Percentiles rank a stretch among this genome's conserved stretches.
Evolutionary conservation across 1,284 basidiomycete species (phyloP).

Genomic region (Irpex sp.): DNA sequence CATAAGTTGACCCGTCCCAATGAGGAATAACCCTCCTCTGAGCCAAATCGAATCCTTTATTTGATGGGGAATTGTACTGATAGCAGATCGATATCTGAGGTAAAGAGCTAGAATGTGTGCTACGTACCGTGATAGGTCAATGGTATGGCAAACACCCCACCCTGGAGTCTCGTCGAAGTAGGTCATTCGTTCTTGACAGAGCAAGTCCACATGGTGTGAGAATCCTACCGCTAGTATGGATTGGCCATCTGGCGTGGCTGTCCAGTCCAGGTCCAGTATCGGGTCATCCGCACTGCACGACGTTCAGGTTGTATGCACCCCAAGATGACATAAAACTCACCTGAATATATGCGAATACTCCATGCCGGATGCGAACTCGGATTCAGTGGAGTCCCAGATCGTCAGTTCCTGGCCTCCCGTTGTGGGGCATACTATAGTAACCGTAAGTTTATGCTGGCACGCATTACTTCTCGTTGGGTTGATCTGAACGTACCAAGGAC

Average conservation of each 20-base stretch:
- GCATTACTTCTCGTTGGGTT: background rate
- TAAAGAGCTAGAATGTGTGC: conserved; percentile 1
- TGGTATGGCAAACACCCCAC: conserved; percentile 71
- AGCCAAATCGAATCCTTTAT: conserved; percentile 89
- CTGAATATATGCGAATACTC: conserved; percentile 63
- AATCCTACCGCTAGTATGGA: conserved; percentile 89
- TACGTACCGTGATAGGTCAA: conserved; percentile 64
- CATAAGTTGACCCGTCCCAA: conserved; percentile 75
- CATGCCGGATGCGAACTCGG: conserved; percentile 88
- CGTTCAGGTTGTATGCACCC: background rate
- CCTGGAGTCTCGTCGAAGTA: conserved; percentile 80
- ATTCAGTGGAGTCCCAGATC: conserved; percentile 92
- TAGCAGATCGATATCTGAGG: background rate
- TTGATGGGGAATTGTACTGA: conserved; percentile 66
- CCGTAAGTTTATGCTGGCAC: conserved; percentile 18
- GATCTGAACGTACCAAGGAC: conserved; percentile 48
- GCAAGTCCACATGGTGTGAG: conserved; percentile 66
- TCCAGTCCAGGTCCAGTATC: conserved; percentile 85
- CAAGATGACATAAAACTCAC: conserved; percentile 31
- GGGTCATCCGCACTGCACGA: conserved; percentile 40
- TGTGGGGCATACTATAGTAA: conserved; percentile 44
- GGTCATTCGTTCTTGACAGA: conserved; percentile 85
- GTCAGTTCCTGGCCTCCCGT: conserved; percentile 70
- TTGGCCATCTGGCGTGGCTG: conserved; percentile 82
- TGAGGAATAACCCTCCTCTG: conserved; percentile 68